phyloP scores from a whole-genome alignment of 352 stramenopile species.

The Phytophthora cactorum region DNA sequence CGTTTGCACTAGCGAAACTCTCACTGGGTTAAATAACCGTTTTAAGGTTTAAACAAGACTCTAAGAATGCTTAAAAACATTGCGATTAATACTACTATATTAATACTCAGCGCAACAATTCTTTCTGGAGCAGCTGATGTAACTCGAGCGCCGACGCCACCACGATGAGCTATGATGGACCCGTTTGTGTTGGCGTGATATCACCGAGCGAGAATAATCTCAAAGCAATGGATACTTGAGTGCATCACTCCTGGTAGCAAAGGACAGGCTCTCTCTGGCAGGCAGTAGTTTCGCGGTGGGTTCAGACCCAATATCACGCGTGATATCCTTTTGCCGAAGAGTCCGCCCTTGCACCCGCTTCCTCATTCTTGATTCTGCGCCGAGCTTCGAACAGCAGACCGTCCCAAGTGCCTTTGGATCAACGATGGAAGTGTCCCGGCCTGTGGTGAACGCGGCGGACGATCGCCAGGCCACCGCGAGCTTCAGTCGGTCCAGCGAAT shows the following conservation, averaged over 20 bases:
- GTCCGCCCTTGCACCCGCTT: neutral
- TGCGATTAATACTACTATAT: too few species aligned
- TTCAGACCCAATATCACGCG: slow-evolving; percentile 2
- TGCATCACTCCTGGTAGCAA: neutral
- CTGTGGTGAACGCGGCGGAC: slow-evolving; percentile 9
- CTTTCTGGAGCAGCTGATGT: too few species aligned
- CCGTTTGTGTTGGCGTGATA: too few species aligned
- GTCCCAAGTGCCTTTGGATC: neutral
- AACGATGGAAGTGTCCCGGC: slow-evolving; percentile 28
- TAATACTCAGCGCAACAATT: too few species aligned
- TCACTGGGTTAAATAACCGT: too few species aligned
- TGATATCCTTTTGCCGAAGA: neutral
- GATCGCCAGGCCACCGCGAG: neutral
- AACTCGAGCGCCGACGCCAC: too few species aligned
- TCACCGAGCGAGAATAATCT: too few species aligned
- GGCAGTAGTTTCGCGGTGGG: slow-evolving; percentile 1
- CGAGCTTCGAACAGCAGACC: neutral
- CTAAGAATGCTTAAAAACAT: too few species aligned
- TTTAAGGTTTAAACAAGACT: too few species aligned
- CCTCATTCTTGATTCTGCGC: slow-evolving; percentile 18
- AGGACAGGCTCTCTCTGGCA: neutral
- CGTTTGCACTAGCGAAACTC: too few species aligned
- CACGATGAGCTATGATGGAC: too few species aligned
- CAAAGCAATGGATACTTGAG: neutral
- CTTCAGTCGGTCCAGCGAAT: slow-evolving; percentile 22